Evolutionary conservation across 108 stramenopile genomes (phyloP), one percentile per base, ranked within the genome.

Genomic region (Discostella pseudostelligera): DNA sequence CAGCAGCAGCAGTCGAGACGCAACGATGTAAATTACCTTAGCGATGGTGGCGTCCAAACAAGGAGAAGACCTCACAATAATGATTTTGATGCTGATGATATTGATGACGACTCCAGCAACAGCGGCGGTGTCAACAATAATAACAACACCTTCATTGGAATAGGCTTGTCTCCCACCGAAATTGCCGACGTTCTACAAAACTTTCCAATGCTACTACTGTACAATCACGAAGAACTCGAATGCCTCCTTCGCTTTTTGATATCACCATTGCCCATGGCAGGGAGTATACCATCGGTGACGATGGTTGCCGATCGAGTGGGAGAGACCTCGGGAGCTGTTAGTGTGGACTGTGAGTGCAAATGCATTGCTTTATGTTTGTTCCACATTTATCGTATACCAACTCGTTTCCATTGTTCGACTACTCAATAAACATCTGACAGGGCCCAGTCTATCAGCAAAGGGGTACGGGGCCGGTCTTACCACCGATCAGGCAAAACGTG

Each of bases 401-500:
- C 37, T 12, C 13, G 11, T 69, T 14, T 20, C 7, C 12, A 63
- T 45, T 44, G 29, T 64, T 53, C 44, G 36, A 6, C 48, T 24
- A 8, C 24, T 25, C 13, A 24, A 9, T 0, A 7, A 13, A 22
- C 7, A 24, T 22, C 10, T 19, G 22, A 37, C 10, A 79, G 65
- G 70, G 81, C 59, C 72, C 36, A 17, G 56, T 14, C 11, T 78
- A 20, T 42, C 39, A 37, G 39, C 29, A 6, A 59, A 77, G 19
- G 84, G 84, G 13, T 80, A 77, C 57, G 84, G 84, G 16, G 79
- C 70, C 0, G 81, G 79, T 17, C 67, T 82, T n/a, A 67, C 84
- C 3, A 26, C 65, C 13, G 36, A 39, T 8, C 84, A 84, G 44
- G 63, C 78, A 22, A 56, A 55, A 10, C 17, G 50, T 29, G 74